Conservation (phyloP, 305 asterid genomes). For the Fraxinus greggii region DNA sequence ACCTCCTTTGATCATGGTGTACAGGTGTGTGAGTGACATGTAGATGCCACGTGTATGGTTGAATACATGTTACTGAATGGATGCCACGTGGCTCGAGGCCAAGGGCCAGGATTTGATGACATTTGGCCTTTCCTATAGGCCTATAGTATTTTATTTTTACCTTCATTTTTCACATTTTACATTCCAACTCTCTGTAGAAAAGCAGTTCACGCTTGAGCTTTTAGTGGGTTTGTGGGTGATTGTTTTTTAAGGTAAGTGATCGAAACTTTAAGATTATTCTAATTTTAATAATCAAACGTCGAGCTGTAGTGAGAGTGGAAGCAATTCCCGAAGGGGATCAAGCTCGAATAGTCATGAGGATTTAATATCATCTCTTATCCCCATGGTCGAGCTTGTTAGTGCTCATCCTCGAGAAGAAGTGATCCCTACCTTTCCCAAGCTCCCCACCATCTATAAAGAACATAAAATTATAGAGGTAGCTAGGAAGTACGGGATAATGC, state of each 20-base stretch:
- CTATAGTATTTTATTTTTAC: no score
- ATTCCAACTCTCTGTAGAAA: background rate
- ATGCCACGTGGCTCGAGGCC: no score
- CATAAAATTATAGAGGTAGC: background rate
- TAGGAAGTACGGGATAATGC: background rate
- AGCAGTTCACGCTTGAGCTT: background rate
- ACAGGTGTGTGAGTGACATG: no score
- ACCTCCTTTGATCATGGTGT: no score
- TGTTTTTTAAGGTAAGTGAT: background rate
- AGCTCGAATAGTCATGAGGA: background rate
- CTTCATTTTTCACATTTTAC: background rate
- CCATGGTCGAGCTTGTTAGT: background rate
- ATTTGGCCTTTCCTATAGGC: no score
- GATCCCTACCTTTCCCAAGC: background rate
- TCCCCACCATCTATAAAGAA: background rate
- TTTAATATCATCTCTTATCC: background rate
- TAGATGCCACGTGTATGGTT: no score
- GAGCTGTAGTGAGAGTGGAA: background rate
- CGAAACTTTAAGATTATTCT: background rate
- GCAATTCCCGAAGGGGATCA: background rate
- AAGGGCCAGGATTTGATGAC: no score
- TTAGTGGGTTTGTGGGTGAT: background rate
- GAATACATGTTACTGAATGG: no score
- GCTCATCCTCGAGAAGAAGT: background rate
- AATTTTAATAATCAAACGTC: background rate